Conservation (phyloP, 345 rosid genomes). For the Kernera saxatilis region DNA sequence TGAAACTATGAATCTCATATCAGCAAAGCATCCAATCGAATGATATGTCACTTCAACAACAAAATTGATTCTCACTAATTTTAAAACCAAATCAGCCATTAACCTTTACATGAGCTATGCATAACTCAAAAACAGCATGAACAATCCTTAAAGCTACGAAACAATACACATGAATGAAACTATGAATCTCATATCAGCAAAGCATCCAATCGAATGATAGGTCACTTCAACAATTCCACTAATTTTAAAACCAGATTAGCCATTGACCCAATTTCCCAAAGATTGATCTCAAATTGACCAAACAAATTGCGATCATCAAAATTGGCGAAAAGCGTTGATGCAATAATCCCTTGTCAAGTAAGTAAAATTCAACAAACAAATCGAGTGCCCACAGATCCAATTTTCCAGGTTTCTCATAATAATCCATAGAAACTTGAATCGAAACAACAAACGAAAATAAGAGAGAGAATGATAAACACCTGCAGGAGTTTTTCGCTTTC, state of each 20-base stretch:
- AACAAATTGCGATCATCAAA: background rate
- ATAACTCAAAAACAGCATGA: too few species aligned
- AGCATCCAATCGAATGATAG: too few species aligned
- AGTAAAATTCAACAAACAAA: background rate
- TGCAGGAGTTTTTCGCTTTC: conserved; percentile 35
- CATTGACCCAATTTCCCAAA: background rate
- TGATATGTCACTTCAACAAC: too few species aligned
- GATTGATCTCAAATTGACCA: background rate
- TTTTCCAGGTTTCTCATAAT: background rate
- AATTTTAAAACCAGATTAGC: background rate
- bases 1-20: background rate
- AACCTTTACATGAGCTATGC: too few species aligned
- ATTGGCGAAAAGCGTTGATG: background rate
- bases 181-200: background rate
- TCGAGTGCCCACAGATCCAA: background rate
- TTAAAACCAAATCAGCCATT: too few species aligned
- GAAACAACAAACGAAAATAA: background rate
- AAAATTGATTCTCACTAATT: too few species aligned
- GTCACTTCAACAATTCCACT: background rate
- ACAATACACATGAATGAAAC: background rate
- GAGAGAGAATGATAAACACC: background rate
- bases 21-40: too few species aligned
- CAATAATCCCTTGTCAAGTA: background rate
- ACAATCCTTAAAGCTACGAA: background rate
- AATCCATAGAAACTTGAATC: background rate